Percentiles rank a stretch among this genome's conserved stretches.
Evolutionary conservation across 1,139 yeast species (phyloP).

Genomic region (Nakaseomyces glabratus): DNA sequence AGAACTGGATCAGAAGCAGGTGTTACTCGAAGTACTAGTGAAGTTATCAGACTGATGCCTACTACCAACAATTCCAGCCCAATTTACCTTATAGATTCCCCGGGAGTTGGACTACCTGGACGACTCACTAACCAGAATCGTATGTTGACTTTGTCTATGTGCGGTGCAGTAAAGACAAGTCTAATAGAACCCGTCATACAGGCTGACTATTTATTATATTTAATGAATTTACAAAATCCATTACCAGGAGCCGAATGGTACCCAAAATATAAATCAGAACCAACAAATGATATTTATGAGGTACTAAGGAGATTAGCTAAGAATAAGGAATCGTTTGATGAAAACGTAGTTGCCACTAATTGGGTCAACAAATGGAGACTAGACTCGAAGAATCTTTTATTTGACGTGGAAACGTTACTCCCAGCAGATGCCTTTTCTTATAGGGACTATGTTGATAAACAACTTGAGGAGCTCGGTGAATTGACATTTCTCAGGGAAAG

Average conservation of each 20-base stretch:
- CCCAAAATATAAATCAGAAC: slow-evolving; percentile 43
- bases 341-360: slow-evolving; percentile 54
- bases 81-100: slow-evolving; percentile 75
- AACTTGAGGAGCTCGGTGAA: slow-evolving; percentile 11
- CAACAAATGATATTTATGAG: slow-evolving; percentile 67
- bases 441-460: slow-evolving; percentile 11
- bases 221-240: slow-evolving; percentile 58
- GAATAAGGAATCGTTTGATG: slow-evolving; percentile 30
- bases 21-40: slow-evolving; percentile 74
- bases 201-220: slow-evolving; percentile 74
- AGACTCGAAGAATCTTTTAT: slow-evolving; percentile 34
- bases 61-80: slow-evolving; percentile 42
- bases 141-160: slow-evolving; percentile 66
- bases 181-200: slow-evolving; percentile 75
- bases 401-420: slow-evolving; percentile 23
- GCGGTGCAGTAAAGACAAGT: slow-evolving; percentile 67
- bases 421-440: slow-evolving; percentile 17
- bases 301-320: slow-evolving; percentile 42
- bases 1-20: slow-evolving; percentile 86
- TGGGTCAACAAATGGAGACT: slow-evolving; percentile 64
- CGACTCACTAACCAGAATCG: slow-evolving; percentile 51
- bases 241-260: slow-evolving; percentile 30
- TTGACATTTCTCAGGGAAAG: neutral
- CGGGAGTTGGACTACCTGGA: slow-evolving; percentile 78
- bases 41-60: slow-evolving; percentile 48